phyloP scores from a whole-genome alignment of 371 early-diverging fungal species.

The Mortierella sp. region DNA sequence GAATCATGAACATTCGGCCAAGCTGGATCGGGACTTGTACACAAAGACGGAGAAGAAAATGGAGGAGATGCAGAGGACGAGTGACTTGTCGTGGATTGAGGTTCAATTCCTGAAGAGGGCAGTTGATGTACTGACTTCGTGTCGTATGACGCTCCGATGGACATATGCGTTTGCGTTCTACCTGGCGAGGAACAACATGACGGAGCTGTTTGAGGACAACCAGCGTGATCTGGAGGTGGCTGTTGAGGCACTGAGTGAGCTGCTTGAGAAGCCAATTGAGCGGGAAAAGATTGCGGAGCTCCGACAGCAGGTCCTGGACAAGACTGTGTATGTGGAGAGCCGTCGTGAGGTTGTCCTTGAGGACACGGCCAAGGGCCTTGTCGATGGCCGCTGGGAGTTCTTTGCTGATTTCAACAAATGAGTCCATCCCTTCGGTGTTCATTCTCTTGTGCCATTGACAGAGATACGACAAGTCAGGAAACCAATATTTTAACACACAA shows the following conservation, averaged over 20 bases:
- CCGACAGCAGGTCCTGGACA: conserved; percentile 85
- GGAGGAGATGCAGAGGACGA: conserved; percentile 93
- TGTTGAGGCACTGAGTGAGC: conserved; percentile 90
- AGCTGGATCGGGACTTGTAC: conserved; percentile 89
- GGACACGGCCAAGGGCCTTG: conserved; percentile 84
- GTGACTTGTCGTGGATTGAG: conserved; percentile 97
- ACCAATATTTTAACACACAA: neutral
- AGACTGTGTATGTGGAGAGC: conserved; percentile 81
- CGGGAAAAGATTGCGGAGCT: conserved; percentile 80
- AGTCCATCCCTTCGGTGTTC: no score
- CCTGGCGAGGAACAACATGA: conserved; percentile 84
- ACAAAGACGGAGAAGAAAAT: conserved; percentile 93
- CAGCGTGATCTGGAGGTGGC: conserved; percentile 97
- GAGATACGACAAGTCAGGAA: neutral
- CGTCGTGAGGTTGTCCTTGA: conserved; percentile 83
- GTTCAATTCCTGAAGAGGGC: conserved; percentile 96
- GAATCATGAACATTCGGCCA: conserved; percentile 96
- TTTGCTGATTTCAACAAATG: conserved; percentile 1
- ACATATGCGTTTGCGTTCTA: conserved; percentile 98
- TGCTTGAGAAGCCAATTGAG: conserved; percentile 88
- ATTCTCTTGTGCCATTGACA: neutral
- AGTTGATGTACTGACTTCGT: conserved; percentile 87
- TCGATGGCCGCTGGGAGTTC: conserved; percentile 66
- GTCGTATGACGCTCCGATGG: conserved; percentile 95
- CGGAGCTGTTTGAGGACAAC: conserved; percentile 96